These are phyloP conservation scores for Puccinia coronata DNA, from an alignment of 1,284 basidiomycete species.

Conservation along the genomic window DNA sequence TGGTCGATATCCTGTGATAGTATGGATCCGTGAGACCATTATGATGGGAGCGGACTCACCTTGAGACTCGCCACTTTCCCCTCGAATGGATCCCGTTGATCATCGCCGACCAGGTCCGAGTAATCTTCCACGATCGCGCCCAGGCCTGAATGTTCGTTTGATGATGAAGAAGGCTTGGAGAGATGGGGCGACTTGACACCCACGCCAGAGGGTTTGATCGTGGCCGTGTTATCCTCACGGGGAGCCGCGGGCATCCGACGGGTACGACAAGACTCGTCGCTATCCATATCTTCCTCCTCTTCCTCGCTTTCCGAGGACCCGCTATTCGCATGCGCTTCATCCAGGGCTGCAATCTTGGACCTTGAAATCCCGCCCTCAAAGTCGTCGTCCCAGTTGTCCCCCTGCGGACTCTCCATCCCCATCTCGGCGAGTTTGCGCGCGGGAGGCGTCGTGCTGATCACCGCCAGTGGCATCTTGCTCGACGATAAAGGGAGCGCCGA, in stretches of 20 bases:
- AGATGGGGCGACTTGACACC: constrained; percentile 8
- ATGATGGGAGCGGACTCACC: constrained; percentile 60
- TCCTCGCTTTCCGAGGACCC: constrained; percentile 60
- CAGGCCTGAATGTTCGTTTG: constrained; percentile 21
- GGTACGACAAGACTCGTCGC: constrained; percentile 27
- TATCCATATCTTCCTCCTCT: constrained; percentile 52
- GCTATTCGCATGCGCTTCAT: constrained; percentile 12
- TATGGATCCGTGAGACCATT: no score
- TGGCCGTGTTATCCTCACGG: constrained; percentile 52
- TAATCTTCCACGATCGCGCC: constrained; percentile 74
- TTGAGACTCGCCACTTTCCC: constrained; percentile 79
- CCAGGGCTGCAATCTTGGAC: constrained; percentile 68
- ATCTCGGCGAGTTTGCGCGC: constrained; percentile 57
- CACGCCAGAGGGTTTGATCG: constrained; percentile 51
- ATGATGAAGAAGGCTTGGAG: not conserved
- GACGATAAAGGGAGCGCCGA: constrained; percentile 51
- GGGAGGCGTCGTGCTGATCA: constrained; percentile 53
- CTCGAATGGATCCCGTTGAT: constrained; percentile 65
- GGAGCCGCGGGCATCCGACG: constrained; percentile 17
- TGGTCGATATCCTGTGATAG: not conserved
- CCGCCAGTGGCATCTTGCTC: constrained; percentile 51
- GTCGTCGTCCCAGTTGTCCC: constrained; percentile 93
- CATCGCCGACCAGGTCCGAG: constrained; percentile 76
- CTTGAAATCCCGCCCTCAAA: constrained; percentile 90
- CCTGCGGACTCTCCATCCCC: constrained; percentile 67